These are phyloP conservation scores for Cutaneotrichosporon spelunceum DNA, from an alignment of 1,284 basidiomycete genomes.

Conservation along the genomic window DNA sequence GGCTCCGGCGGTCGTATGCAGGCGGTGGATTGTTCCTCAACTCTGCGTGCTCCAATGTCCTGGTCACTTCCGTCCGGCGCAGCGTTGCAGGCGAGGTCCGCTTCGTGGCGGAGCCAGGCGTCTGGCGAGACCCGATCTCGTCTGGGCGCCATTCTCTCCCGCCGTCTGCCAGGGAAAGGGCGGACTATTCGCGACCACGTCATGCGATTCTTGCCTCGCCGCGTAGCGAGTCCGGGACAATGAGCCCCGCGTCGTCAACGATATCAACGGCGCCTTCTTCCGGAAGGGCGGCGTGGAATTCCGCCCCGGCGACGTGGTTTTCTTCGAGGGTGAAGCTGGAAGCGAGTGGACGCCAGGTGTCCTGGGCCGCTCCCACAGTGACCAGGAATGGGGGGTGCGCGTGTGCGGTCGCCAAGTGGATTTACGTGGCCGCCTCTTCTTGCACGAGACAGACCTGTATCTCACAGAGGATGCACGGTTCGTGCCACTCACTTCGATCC, in stretches of 20 bases:
- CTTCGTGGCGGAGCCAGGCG: background rate
- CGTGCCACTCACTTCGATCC: background rate
- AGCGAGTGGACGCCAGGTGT: constrained; percentile 23
- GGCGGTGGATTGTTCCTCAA: background rate
- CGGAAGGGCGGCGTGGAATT: constrained; percentile 9
- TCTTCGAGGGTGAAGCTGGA: constrained; percentile 22
- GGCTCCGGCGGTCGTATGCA: background rate
- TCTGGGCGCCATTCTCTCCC: background rate
- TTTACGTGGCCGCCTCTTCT: background rate
- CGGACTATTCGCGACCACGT: background rate
- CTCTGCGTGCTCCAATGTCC: background rate
- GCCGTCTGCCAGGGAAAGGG: background rate
- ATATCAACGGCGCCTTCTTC: background rate
- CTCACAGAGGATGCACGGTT: background rate
- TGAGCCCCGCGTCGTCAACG: background rate
- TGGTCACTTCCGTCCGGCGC: background rate
- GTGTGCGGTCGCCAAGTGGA: constrained; percentile 7
- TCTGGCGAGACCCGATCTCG: constrained; percentile 5
- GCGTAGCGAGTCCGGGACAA: background rate
- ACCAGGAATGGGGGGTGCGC: background rate
- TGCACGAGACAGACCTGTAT: constrained; percentile 10
- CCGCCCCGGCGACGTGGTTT: constrained; percentile 28
- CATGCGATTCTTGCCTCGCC: constrained; percentile 13
- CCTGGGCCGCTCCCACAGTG: constrained; percentile 3
- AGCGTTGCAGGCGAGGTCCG: background rate